These are phyloP conservation scores for Pleurostoma richardsiae DNA, from an alignment of 2,329 filamentous ascomycete species.

Conservation along the genomic window DNA sequence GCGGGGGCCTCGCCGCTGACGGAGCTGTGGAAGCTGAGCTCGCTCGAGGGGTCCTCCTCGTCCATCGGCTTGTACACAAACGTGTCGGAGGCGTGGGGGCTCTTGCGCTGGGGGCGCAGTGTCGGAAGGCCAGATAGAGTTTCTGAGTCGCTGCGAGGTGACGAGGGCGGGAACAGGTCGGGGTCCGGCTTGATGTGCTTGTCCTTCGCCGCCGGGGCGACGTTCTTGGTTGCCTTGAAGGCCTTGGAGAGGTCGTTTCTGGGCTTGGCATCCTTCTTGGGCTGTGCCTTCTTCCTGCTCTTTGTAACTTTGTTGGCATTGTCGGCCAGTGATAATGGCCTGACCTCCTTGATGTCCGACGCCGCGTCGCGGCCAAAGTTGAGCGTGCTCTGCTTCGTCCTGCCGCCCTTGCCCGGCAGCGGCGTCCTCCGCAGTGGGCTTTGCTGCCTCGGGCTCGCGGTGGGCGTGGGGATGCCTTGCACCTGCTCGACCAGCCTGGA, in stretches of 20 bases:
- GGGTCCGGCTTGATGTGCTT: slow-evolving; percentile 13
- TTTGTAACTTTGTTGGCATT: slow-evolving; percentile 18
- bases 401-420: slow-evolving; percentile 18
- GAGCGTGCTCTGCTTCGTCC: slow-evolving; percentile 48
- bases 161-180: slow-evolving; percentile 8
- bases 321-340: too few species aligned
- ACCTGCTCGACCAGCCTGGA: slow-evolving; percentile 34
- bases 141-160: too few species aligned
- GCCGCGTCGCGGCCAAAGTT: slow-evolving; percentile 27
- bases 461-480: slow-evolving; percentile 52
- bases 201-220: slow-evolving; percentile 14
- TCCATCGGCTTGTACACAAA: slow-evolving; percentile 2
- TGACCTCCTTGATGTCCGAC: slow-evolving; percentile 18
- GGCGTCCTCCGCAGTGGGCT: slow-evolving; percentile 33
- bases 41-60: slow-evolving; percentile 6
- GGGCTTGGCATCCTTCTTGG: slow-evolving; percentile 29
- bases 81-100: slow-evolving; percentile 14
- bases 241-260: slow-evolving; percentile 32
- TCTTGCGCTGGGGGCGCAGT: background rate
- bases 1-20: background rate
- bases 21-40: slow-evolving; percentile 10
- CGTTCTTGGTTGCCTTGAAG: slow-evolving; percentile 38
- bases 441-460: slow-evolving; percentile 47
- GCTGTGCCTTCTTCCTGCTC: slow-evolving; percentile 19
- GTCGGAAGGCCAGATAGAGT: too few species aligned